Conservation (phyloP, 1,139 yeast genomes). For the Debaryomyces psychrophilus region DNA sequence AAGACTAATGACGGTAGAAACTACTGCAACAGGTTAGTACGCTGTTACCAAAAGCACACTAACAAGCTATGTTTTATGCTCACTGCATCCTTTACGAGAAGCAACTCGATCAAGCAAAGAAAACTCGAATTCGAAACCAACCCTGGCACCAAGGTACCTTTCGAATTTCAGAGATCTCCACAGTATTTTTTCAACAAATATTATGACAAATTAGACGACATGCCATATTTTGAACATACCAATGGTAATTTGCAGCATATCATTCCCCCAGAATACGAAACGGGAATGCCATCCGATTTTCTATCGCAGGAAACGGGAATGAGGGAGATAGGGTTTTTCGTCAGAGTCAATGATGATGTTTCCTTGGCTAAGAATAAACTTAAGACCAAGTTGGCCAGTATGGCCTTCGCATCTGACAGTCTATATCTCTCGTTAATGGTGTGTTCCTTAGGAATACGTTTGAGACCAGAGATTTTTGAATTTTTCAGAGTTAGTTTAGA, state of each 20-base stretch:
- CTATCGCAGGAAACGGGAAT: slow-evolving; percentile 28
- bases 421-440: slow-evolving; percentile 28
- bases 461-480: slow-evolving; percentile 18
- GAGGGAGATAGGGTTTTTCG: slow-evolving; percentile 37
- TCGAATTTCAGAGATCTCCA: slow-evolving; percentile 36
- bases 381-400: slow-evolving; percentile 24
- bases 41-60: slow-evolving; percentile 37
- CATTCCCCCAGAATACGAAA: slow-evolving; percentile 34
- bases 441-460: slow-evolving; percentile 32
- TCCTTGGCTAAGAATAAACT: slow-evolving; percentile 26
- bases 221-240: slow-evolving; percentile 32
- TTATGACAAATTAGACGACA: slow-evolving; percentile 30
- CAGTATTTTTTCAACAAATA: slow-evolving; percentile 36
- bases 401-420: slow-evolving; percentile 25
- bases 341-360: slow-evolving; percentile 35
- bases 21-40: slow-evolving; percentile 39
- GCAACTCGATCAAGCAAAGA: slow-evolving; percentile 27
- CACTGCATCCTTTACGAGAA: slow-evolving; percentile 39
- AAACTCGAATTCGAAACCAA: slow-evolving; percentile 19
- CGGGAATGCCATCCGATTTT: slow-evolving; percentile 19
- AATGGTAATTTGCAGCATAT: slow-evolving; percentile 36
- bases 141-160: slow-evolving; percentile 25
- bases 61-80: slow-evolving; percentile 35
- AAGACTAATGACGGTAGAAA: slow-evolving; percentile 38
- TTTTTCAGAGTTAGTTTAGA: slow-evolving; percentile 48